Conservation (phyloP, 257 asterid genomes). For the Cinchona pubescens region DNA sequence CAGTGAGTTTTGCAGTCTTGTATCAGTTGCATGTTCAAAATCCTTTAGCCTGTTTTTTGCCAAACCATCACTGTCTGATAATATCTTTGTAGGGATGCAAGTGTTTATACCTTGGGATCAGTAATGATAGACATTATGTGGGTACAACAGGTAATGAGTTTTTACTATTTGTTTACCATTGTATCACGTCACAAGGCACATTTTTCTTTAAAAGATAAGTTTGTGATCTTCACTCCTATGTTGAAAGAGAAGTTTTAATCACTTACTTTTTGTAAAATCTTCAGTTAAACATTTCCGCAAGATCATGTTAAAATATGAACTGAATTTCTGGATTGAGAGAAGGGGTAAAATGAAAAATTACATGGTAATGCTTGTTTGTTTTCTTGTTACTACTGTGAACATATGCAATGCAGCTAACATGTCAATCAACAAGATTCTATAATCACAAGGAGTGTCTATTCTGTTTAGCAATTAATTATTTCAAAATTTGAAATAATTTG, state of each 20-base stretch:
- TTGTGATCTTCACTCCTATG: not conserved
- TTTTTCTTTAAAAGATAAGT: not conserved
- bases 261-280: not conserved
- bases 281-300: not conserved
- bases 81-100: conserved; percentile 49
- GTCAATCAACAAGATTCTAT: not conserved
- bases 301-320: not conserved
- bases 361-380: too few species aligned
- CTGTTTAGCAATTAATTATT: not conserved
- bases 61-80: conserved; percentile 8
- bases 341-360: not conserved
- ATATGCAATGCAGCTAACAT: not conserved
- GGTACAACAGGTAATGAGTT: conserved; percentile 75
- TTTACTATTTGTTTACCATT: not conserved
- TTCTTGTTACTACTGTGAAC: not conserved
- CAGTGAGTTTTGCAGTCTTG: conserved; percentile 12
- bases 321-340: not conserved
- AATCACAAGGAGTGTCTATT: not conserved
- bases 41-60: not conserved
- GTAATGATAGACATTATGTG: conserved; percentile 62
- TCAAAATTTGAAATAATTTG: not conserved
- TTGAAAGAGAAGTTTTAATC: not conserved
- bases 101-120: conserved; percentile 78
- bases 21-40: not conserved
- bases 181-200: not conserved